Evolutionary conservation across 805 yeast genomes (phyloP).

Genomic region (Yamadazyma laniorum): DNA sequence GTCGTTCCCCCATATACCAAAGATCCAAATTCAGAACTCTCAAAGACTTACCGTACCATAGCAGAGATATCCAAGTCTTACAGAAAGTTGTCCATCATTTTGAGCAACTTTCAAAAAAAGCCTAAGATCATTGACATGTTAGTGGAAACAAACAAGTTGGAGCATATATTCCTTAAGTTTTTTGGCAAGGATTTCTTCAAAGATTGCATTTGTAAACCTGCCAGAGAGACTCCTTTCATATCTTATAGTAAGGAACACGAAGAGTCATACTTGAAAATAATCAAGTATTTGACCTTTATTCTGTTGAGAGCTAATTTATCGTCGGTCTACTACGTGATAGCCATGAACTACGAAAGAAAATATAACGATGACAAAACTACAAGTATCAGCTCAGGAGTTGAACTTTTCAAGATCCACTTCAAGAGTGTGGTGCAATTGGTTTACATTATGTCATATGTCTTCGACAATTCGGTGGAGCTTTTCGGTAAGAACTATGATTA

Average conservation of each 20-base stretch:
- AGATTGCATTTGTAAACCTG: slow-evolving; percentile 36
- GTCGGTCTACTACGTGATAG: slow-evolving; percentile 39
- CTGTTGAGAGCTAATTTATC: slow-evolving; percentile 39
- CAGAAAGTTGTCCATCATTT: slow-evolving; percentile 25
- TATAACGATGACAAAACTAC: slow-evolving; percentile 25
- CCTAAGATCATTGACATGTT: slow-evolving; percentile 38
- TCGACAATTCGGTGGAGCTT: slow-evolving; percentile 41
- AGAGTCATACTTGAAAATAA: slow-evolving; percentile 31
- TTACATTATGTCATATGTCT: slow-evolving; percentile 42
- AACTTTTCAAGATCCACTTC: slow-evolving; percentile 40
- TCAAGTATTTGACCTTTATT: slow-evolving; percentile 34
- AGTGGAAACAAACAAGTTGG: slow-evolving; percentile 35
- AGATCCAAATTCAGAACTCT: background rate
- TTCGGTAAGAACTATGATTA: slow-evolving; percentile 42
- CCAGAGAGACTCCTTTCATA: slow-evolving; percentile 17
- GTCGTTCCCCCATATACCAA: slow-evolving; percentile 25
- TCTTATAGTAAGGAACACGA: slow-evolving; percentile 25
- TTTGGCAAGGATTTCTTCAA: slow-evolving; percentile 44
- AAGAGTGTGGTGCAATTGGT: slow-evolving; percentile 42
- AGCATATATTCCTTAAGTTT: slow-evolving; percentile 30
- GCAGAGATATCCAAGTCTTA: slow-evolving; percentile 24
- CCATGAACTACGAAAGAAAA: slow-evolving; percentile 39
- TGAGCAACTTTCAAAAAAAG: slow-evolving; percentile 25
- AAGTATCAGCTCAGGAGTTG: slow-evolving; percentile 39
- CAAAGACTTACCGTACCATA: slow-evolving; percentile 12